phyloP scores from a whole-genome alignment of 352 stramenopile species.

The Aphanomyces stellatus region DNA sequence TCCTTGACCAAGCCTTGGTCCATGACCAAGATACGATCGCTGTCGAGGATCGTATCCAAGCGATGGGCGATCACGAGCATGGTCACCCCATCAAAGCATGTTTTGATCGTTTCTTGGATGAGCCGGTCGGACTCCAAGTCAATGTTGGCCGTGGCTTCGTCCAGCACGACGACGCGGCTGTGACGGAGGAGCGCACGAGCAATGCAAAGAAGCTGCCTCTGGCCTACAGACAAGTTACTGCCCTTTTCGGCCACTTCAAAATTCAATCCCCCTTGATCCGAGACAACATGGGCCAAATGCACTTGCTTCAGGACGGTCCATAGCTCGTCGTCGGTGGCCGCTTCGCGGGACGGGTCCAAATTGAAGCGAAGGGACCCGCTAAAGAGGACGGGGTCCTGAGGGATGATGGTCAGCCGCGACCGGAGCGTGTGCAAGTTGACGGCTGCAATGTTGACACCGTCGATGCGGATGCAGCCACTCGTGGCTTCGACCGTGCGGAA shows the following conservation, averaged over 20 bases:
- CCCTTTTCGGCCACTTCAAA: constrained; percentile 60
- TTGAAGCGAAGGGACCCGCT: constrained; percentile 7
- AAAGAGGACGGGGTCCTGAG: constrained; percentile 38
- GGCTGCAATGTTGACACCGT: constrained; percentile 57
- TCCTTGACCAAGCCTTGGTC: constrained; percentile 88
- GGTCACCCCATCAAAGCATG: constrained; percentile 83
- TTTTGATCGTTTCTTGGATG: constrained; percentile 70
- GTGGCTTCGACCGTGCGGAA: constrained; percentile 53
- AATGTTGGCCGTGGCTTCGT: constrained; percentile 92
- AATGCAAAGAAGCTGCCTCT: constrained; percentile 93
- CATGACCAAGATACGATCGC: constrained; percentile 94
- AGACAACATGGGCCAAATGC: constrained; percentile 28
- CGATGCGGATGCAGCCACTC: constrained; percentile 53
- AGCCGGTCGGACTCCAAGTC: constrained; percentile 79
- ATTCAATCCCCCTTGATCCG: constrained; percentile 49
- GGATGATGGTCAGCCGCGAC: constrained; percentile 64
- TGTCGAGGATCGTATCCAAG: constrained; percentile 97
- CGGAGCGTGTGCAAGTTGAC: constrained; percentile 55
- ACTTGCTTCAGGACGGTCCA: constrained; percentile 20
- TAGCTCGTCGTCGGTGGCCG: constrained; percentile 2
- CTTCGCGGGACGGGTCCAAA: constrained; percentile 4
- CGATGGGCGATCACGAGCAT: constrained; percentile 96
- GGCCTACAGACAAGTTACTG: constrained; percentile 91
- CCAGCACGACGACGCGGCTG: constrained; percentile 85
- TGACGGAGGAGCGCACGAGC: constrained; percentile 89